Conservation (phyloP, 331 rosid species). For the Acacia pycnantha region DNA sequence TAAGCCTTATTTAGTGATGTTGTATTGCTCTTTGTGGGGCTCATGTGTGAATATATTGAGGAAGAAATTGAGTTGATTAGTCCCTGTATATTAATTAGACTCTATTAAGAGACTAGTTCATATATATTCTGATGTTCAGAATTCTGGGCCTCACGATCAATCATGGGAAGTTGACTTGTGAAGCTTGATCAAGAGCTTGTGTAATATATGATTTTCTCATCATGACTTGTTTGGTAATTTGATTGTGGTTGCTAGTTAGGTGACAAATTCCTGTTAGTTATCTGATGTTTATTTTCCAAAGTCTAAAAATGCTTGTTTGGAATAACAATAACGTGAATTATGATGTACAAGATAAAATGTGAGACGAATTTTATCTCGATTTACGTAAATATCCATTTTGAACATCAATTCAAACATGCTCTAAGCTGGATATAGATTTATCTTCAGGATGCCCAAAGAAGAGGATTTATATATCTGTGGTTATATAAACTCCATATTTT, state of each 20-base stretch:
- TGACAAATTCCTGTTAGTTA: slow-evolving; percentile 28
- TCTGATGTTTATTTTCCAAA: slow-evolving; percentile 16
- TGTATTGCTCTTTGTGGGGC: slow-evolving; percentile 28
- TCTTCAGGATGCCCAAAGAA: neutral
- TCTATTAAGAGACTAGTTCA: slow-evolving; percentile 38
- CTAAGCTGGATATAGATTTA: neutral
- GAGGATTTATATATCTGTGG: slow-evolving; percentile 11
- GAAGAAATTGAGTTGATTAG: slow-evolving; percentile 37
- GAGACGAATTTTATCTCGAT: too few species aligned
- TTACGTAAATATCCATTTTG: too few species aligned
- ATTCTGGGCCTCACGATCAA: slow-evolving; percentile 31
- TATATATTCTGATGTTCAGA: slow-evolving; percentile 29
- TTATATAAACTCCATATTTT: slow-evolving; percentile 10
- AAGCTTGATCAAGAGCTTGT: slow-evolving; percentile 35
- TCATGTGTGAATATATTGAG: slow-evolving; percentile 46
- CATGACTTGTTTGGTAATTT: slow-evolving; percentile 38
- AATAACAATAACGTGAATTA: too few species aligned
- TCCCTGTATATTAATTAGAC: slow-evolving; percentile 34
- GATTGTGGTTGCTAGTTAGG: slow-evolving; percentile 33
- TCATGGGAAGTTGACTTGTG: slow-evolving; percentile 25
- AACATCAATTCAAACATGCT: too few species aligned
- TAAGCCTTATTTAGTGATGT: slow-evolving; percentile 32
- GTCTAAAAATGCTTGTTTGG: neutral
- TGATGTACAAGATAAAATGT: too few species aligned
- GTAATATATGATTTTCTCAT: slow-evolving; percentile 43